Evolutionary conservation across 2,329 filamentous ascomycete genomes (phyloP).

Genomic region (Graphium sp.): DNA sequence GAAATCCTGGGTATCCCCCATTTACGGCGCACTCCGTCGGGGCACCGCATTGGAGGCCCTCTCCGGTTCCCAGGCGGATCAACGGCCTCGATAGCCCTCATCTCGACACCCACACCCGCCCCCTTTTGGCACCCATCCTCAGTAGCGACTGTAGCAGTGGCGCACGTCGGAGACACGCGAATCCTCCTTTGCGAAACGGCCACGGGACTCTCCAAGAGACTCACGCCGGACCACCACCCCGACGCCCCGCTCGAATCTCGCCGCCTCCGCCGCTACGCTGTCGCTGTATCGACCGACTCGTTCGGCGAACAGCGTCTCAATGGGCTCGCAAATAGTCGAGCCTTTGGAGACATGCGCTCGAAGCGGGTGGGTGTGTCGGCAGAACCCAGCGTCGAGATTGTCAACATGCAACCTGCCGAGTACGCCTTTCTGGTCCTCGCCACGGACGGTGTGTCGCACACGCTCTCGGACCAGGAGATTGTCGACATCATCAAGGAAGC

Average conservation of each 20-base stretch:
- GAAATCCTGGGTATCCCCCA: conserved; percentile 57
- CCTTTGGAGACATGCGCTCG: conserved; percentile 82
- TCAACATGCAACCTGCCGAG: conserved; percentile 68
- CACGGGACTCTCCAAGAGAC: conserved; percentile 61
- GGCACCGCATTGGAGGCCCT: conserved; percentile 51
- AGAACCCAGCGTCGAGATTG: conserved; percentile 71
- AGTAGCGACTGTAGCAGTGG: conserved; percentile 67
- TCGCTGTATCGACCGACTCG: conserved; percentile 65
- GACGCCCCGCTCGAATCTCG: conserved; percentile 71
- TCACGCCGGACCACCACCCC: conserved; percentile 88
- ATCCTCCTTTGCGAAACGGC: conserved; percentile 77
- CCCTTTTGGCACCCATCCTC: conserved; percentile 92
- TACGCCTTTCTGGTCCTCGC: conserved; percentile 82
- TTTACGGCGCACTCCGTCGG: conserved; percentile 33
- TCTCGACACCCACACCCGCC: conserved; percentile 78
- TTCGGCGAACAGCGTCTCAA: conserved; percentile 95
- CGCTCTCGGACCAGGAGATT: conserved; percentile 81
- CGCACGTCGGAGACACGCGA: conserved; percentile 86
- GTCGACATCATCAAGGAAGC: conserved; percentile 93
- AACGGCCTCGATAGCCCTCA: conserved; percentile 75
- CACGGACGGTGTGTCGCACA: conserved; percentile 77
- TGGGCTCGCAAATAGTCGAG: conserved; percentile 81
- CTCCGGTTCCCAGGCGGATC: conserved; percentile 84
- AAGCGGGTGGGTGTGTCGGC: conserved; percentile 91
- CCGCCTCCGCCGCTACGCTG: conserved; percentile 68